Evolutionary conservation across 2,329 filamentous ascomycete species (phyloP), one percentile per base, ranked within the genome.

Genomic region (Colletotrichum sp.): DNA sequence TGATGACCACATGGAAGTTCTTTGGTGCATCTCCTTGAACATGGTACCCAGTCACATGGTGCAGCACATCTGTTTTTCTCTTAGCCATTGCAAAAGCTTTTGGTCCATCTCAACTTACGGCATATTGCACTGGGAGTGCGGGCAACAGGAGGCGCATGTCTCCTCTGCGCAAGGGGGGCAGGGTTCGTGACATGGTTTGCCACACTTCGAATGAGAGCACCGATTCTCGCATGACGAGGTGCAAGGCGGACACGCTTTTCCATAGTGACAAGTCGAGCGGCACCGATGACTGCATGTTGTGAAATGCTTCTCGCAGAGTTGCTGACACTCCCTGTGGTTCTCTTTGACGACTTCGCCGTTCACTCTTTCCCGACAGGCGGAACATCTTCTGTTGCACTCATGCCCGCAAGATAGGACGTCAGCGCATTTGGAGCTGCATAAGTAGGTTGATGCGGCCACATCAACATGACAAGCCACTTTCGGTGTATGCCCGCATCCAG

Each of bases 31-130:
- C 93, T 86, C 78, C 87, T 81, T 2, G 89, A 89, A 80, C 93
- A 95, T 2, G 93, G 94, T 0, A 94, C 79, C 83, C 91, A 89
- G 77, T 94, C 86, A 80, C 93, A 95, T 0, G 93, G 93, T 0
- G 90, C 93, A 1, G 92, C 91, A 76, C 93, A 75, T 56, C 66
- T 70, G 27, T 16, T 6, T 13, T 15, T 34, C 32, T 13, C 12
- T 34, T 34, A 34, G 12, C 6, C 6, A 34, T 13, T 13, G 32
- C 12, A 12, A 13, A 34, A 12, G 12, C 5, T 34, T 1, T 13
- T 34, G 12, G 13, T 34, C 2, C 5, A 34, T 13, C 12, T 34
- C 32, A 34, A 36, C 71, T 66, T 55, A 95, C 5, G 90, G 90
- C 86, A 91, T 87, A 1, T 82, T 82, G 68, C 88, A 90, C 3